Conservation (phyloP, 441 rosid species). For the Cnidoscolus chayamansa region DNA sequence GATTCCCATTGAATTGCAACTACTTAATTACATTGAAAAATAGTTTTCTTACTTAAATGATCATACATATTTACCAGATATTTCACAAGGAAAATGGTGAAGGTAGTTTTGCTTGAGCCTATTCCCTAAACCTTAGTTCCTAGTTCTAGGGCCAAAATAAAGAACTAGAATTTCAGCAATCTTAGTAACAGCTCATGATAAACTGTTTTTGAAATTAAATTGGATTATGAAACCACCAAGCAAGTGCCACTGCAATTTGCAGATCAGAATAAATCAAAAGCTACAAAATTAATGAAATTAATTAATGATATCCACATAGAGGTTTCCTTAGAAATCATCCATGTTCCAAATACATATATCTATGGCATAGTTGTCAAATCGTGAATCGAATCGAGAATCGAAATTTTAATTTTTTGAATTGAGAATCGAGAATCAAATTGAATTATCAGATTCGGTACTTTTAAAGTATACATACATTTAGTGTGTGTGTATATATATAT, state of each 20-base stretch:
- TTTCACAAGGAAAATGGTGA: not conserved
- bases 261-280: not conserved
- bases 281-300: not conserved
- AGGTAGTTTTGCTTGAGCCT: not conserved
- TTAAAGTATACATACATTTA: too few species aligned
- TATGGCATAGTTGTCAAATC: too few species aligned
- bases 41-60: not conserved
- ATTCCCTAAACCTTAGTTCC: not conserved
- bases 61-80: not conserved
- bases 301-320: not conserved
- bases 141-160: not conserved
- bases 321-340: not conserved
- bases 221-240: not conserved
- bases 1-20: not conserved
- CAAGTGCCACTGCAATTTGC: not conserved
- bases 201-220: not conserved
- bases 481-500: too few species aligned
- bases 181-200: not conserved
- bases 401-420: too few species aligned
- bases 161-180: not conserved
- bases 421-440: too few species aligned
- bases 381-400: too few species aligned
- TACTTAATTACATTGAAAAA: not conserved
- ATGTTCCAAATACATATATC: too few species aligned
- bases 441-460: too few species aligned